phyloP scores from a whole-genome alignment of 768 basidiomycete genomes.

The Astraeus odoratus region DNA sequence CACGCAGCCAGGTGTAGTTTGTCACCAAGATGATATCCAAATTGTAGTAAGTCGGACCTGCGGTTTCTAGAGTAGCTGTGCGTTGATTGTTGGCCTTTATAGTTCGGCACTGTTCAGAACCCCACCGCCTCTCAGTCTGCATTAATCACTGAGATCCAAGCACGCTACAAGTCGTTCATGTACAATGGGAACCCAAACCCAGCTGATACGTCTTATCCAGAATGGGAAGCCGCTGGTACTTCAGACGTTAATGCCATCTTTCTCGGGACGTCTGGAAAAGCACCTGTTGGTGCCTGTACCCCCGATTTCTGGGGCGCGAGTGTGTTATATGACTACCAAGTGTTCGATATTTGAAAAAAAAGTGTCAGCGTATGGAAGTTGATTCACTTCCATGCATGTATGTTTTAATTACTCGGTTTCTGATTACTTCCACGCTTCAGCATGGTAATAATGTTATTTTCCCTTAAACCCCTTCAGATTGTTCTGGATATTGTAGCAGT shows the following conservation, averaged over 20 bases:
- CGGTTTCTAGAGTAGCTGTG: constrained; percentile 2
- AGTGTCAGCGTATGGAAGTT: neutral
- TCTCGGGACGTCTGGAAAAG: constrained; percentile 52
- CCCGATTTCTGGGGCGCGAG: constrained; percentile 61
- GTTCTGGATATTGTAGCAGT: constrained; percentile 2
- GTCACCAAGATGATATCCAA: constrained; percentile 80
- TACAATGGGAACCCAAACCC: constrained; percentile 56
- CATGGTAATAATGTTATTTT: neutral
- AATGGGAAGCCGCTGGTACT: constrained; percentile 50
- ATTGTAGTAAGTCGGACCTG: constrained; percentile 49
- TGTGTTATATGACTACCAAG: constrained; percentile 69
- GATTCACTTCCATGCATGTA: neutral
- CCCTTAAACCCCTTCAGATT: neutral
- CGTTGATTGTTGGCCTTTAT: constrained; percentile 4
- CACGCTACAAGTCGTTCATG: constrained; percentile 63
- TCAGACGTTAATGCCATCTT: constrained; percentile 49
- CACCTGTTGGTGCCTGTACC: constrained; percentile 51
- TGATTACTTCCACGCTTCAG: neutral
- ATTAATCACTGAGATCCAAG: constrained; percentile 60
- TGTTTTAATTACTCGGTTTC: neutral
- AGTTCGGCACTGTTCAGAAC: constrained; percentile 49
- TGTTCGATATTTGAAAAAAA: constrained; percentile 35
- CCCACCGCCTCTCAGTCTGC: constrained; percentile 51
- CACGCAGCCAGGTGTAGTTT: constrained; percentile 48
- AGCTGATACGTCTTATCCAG: constrained; percentile 31